phyloP scores from a whole-genome alignment of 2,329 filamentous ascomycete species.

The Fusarium subtropicale region DNA sequence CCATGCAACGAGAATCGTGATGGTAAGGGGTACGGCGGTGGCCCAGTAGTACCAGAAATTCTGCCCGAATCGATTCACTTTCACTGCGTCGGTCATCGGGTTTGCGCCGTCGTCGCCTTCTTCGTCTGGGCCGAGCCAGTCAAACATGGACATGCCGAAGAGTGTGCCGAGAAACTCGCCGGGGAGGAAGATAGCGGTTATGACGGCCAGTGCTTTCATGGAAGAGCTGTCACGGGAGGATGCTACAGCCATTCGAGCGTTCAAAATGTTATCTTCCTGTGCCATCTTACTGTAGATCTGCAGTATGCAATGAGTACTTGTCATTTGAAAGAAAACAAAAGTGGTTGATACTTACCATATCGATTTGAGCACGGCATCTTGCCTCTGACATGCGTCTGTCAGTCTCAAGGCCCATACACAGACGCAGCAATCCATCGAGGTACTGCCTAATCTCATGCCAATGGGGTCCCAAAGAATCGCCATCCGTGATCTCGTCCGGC shows the following conservation, averaged over 20 bases:
- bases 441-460: slow-evolving; percentile 63
- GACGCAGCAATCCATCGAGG: slow-evolving; percentile 57
- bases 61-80: slow-evolving; percentile 50
- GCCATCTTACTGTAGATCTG: slow-evolving; percentile 63
- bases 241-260: slow-evolving; percentile 56
- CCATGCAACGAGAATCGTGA: slow-evolving; percentile 57
- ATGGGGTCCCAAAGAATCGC: slow-evolving; percentile 51
- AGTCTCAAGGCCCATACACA: slow-evolving; percentile 59
- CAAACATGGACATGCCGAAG: slow-evolving; percentile 62
- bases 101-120: slow-evolving; percentile 40
- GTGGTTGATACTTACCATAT: slow-evolving; percentile 54
- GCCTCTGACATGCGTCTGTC: slow-evolving; percentile 61
- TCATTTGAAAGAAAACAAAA: no score
- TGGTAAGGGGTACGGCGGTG: slow-evolving; percentile 57
- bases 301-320: slow-evolving; percentile 7
- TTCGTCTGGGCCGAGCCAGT: slow-evolving; percentile 55
- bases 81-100: slow-evolving; percentile 15
- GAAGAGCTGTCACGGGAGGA: slow-evolving; percentile 59
- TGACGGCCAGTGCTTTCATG: slow-evolving; percentile 61
- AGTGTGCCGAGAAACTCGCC: slow-evolving; percentile 60
- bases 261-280: slow-evolving; percentile 61
- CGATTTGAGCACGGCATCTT: slow-evolving; percentile 59
- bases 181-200: slow-evolving; percentile 61
- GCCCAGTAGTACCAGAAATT: slow-evolving; percentile 62
- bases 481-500: slow-evolving; percentile 33